Percentiles rank a stretch among this genome's conserved stretches.
Evolutionary conservation across 352 stramenopile species (phyloP).

Genomic region (Phytophthora aleatoria): DNA sequence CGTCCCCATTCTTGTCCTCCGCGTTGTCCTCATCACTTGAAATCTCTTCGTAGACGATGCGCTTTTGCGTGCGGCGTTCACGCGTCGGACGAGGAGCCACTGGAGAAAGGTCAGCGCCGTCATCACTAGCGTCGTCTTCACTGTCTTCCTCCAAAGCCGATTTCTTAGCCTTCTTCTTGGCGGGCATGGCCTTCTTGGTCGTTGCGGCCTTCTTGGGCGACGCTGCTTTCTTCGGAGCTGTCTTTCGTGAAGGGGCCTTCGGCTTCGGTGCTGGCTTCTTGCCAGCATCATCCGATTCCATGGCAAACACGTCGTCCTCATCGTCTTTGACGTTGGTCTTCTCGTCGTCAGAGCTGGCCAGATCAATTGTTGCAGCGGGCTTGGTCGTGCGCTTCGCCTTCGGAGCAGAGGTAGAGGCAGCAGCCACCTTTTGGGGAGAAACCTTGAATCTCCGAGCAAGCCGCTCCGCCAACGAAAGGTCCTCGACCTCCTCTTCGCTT

Average conservation of each 20-base stretch:
- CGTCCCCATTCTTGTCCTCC: conserved; percentile 29
- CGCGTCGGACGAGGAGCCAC: conserved; percentile 39
- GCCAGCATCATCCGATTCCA: conserved; percentile 41
- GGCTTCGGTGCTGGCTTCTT: conserved; percentile 48
- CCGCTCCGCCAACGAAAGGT: conserved; percentile 75
- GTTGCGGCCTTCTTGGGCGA: conserved; percentile 30
- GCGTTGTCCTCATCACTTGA: conserved; percentile 64
- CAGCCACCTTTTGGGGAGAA: conserved; percentile 46
- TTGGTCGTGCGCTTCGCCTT: conserved; percentile 30
- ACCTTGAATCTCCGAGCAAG: conserved; percentile 59
- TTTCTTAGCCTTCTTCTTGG: conserved; percentile 29
- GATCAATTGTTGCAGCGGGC: conserved; percentile 37
- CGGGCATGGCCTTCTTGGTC: conserved; percentile 25
- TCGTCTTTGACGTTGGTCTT: conserved; percentile 28
- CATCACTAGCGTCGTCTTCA: conserved; percentile 28
- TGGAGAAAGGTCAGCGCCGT: conserved; percentile 24
- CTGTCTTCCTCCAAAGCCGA: conserved; percentile 38
- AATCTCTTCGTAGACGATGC: conserved; percentile 57
- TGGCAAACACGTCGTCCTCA: conserved; percentile 76
- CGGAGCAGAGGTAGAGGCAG: conserved; percentile 18
- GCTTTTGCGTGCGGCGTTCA: conserved; percentile 41
- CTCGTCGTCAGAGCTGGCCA: conserved; percentile 57
- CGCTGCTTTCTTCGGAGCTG: conserved; percentile 37
- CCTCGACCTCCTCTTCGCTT: conserved; percentile 67
- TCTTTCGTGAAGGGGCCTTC: conserved; percentile 39